Conservation (phyloP, 371 early-diverging fungal genomes). For the Mucor irregularis region DNA sequence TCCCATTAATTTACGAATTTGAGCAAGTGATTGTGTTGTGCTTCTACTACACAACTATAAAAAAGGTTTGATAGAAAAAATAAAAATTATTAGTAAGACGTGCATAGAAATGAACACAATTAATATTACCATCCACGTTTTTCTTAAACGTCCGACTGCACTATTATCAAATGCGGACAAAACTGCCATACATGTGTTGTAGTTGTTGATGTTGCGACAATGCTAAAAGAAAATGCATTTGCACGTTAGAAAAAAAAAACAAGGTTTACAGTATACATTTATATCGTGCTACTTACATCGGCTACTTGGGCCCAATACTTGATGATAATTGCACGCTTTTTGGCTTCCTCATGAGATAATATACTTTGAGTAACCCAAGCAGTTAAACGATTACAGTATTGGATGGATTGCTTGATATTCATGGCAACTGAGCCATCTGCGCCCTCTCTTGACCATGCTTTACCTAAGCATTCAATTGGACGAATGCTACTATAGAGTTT, state of each 20-base stretch:
- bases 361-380: conserved; percentile 83
- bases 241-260: background rate
- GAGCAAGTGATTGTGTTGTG: conserved; percentile 46
- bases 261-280: background rate
- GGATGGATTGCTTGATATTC: conserved; percentile 75
- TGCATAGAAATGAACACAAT: too few relatives aligned
- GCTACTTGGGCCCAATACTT: conserved; percentile 86
- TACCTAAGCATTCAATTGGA: conserved; percentile 83
- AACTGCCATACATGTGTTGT: conserved; percentile 85
- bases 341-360: conserved; percentile 70
- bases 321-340: conserved; percentile 70
- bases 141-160: conserved; percentile 81
- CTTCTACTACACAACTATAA: conserved; percentile 33
- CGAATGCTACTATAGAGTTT: conserved; percentile 76
- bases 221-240: conserved; percentile 21
- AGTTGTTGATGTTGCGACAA: conserved; percentile 83
- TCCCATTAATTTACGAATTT: conserved; percentile 67
- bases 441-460: conserved; percentile 83
- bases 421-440: conserved; percentile 51
- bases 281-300: conserved; percentile 56
- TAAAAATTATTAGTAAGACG: too few relatives aligned
- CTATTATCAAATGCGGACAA: conserved; percentile 87
- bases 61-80: too few relatives aligned
- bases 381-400: conserved; percentile 64
- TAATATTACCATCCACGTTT: conserved; percentile 74